These are phyloP conservation scores for Populus hybrid DNA, from an alignment of 441 rosid genomes.

Conservation along the genomic window DNA sequence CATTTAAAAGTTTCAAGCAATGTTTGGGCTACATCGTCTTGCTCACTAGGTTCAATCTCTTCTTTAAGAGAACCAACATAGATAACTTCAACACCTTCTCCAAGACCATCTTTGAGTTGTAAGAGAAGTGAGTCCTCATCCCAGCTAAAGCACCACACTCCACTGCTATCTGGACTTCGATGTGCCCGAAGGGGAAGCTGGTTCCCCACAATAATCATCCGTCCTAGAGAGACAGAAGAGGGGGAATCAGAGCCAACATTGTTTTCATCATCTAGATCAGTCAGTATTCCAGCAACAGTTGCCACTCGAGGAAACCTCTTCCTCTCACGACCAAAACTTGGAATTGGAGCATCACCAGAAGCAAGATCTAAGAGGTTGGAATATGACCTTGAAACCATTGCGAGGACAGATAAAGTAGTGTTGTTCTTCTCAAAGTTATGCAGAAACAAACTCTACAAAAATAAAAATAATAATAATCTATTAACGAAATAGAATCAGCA, in stretches of 20 bases:
- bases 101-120: constrained; percentile 87
- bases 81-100: constrained; percentile 74
- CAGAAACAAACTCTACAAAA: constrained; percentile 17
- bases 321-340: constrained; percentile 46
- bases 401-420: constrained; percentile 14
- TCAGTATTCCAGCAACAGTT: constrained; percentile 65
- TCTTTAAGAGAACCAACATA: constrained; percentile 83
- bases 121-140: constrained; percentile 85
- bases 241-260: constrained; percentile 83
- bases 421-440: constrained; percentile 12
- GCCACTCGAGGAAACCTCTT: constrained; percentile 76
- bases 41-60: constrained; percentile 49
- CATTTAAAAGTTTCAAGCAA: constrained; percentile 82
- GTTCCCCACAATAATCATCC: constrained; percentile 83
- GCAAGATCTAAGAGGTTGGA: constrained; percentile 88
- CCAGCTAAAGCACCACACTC: constrained; percentile 66
- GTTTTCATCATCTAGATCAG: constrained; percentile 73
- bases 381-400: constrained; percentile 82
- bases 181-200: constrained; percentile 78
- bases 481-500: constrained; percentile 11
- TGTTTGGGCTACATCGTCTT: constrained; percentile 82
- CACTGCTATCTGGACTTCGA: constrained; percentile 37
- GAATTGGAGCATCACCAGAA: constrained; percentile 51
- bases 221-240: constrained; percentile 63
- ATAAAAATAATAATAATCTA: background rate